phyloP scores from a whole-genome alignment of 2,329 filamentous ascomycete species.

The Geosmithia flava region DNA sequence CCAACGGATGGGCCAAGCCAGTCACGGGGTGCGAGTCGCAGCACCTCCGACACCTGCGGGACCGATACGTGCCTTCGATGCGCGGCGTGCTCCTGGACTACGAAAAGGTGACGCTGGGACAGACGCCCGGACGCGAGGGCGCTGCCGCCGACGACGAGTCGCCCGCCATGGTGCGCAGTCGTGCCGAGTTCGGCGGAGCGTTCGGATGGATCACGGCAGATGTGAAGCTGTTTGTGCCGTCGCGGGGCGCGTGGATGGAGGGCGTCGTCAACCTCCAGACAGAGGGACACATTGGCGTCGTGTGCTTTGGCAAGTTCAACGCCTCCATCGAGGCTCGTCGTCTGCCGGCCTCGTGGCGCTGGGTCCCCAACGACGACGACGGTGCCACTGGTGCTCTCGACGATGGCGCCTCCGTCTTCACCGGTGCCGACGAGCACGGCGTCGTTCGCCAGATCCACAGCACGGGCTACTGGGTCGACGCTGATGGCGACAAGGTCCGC shows the following conservation, averaged over 20 bases:
- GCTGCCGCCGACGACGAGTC: conserved; percentile 35
- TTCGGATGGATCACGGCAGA: conserved; percentile 85
- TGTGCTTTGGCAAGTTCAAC: conserved; percentile 88
- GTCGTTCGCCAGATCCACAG: conserved; percentile 39
- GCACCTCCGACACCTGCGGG: conserved; percentile 61
- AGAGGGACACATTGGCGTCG: conserved; percentile 76
- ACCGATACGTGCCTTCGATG: conserved; percentile 63
- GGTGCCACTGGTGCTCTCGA: conserved; percentile 10
- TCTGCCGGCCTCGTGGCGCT: conserved; percentile 69
- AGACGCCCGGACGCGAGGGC: conserved; percentile 39
- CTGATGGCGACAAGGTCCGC: conserved; percentile 53
- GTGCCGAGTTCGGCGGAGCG: conserved; percentile 75
- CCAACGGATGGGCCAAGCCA: conserved; percentile 56
- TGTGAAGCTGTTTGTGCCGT: conserved; percentile 71
- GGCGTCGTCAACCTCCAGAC: conserved; percentile 78
- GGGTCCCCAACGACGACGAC: conserved; percentile 46
- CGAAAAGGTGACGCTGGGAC: conserved; percentile 53
- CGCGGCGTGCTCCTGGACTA: conserved; percentile 66
- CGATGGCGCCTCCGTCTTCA: conserved; percentile 25
- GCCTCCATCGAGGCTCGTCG: conserved; percentile 69
- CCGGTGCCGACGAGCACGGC: conserved; percentile 31
- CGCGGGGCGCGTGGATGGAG: conserved; percentile 60
- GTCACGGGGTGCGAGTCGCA: conserved; percentile 61
- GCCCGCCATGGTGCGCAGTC: conserved; percentile 33
- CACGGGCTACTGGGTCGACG: conserved; percentile 67